Base-by-base conservation (phyloP, 2,329 filamentous ascomycete species). In the Coniochaeta sp. region DNA sequence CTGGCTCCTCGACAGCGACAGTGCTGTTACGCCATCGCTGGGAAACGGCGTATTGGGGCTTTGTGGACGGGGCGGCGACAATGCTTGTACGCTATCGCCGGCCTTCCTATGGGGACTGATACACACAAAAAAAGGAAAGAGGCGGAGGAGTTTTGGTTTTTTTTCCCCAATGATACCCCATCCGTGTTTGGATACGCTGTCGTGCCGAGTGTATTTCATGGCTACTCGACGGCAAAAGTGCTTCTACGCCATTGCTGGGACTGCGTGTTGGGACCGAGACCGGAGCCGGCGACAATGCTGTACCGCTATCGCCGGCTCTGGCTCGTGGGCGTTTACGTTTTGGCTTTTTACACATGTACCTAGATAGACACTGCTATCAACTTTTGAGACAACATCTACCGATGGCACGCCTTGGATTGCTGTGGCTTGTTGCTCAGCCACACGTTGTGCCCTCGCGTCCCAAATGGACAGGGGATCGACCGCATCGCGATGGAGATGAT, bases 241-340 rank as follows among this genome's bases (percentile, higher is more conserved):
- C 79, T 79, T 63, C 71, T 81, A 80, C 79, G 79, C 79, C 79
- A 81, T 81, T 74, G 77, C 77, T 77, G 77, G 76, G 79, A 80
- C 77, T 78, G 78, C 73, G 78, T 76, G 74, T 79, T 76, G 64
- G 31, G 71, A 79, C 77, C 75, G 78, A 77, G 77, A 67, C 71
- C 67, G 64, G 59, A 62, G 68, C 66, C 67, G 71, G 73, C 78
- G 79, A 82, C 73, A 82, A 81, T 82, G 80, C 80, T 75, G 58
- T 62, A 75, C 74, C 80, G 80, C 80, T 81, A 82, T 82, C 77
- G 79, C 72, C 64, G 67, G 62, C 22, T 62, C 68, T 68, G 72
- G 68, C 76, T 79, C 77, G 76, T 81, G 78, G 78, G 78, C 70
- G 70, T 73, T 74, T 70, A 67, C 62, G 63, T 66, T 64, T 63